Evolutionary conservation across 495 filamentous ascomycete genomes (phyloP).

Genomic region (Ramalina intermedia): DNA sequence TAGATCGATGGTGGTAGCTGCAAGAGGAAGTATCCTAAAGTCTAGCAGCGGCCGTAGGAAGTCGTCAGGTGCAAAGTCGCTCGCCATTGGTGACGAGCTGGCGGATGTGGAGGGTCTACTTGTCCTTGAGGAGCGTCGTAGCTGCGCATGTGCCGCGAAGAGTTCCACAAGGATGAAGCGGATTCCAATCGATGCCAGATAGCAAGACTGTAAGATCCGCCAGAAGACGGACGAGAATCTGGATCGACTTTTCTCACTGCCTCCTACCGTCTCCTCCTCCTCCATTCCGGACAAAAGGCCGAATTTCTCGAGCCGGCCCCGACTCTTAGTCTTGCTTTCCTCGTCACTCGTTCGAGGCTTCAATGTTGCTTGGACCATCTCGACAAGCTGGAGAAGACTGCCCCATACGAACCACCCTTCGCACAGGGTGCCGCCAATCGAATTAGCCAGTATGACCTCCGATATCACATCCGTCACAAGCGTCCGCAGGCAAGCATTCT

Average conservation of each 20-base stretch:
- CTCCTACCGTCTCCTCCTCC: constrained; percentile 2
- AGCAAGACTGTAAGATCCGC: constrained; percentile 52
- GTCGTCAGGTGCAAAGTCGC: constrained; percentile 1
- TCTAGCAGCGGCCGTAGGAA: constrained; percentile 52
- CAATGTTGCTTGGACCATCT: constrained; percentile 20
- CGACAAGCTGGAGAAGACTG: constrained; percentile 49
- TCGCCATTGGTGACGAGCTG: constrained; percentile 1
- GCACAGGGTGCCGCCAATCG: constrained; percentile 59
- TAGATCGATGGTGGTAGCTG: constrained; percentile 53
- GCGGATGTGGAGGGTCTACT: constrained; percentile 15
- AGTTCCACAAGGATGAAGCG: constrained; percentile 45
- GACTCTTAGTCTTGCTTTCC: constrained; percentile 14
- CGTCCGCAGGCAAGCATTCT: constrained; percentile 67
- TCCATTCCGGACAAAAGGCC: constrained; percentile 27
- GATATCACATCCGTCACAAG: constrained; percentile 76
- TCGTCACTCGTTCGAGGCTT: constrained; percentile 12
- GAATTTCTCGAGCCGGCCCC: constrained; percentile 32
- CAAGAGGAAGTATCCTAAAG: constrained; percentile 59
- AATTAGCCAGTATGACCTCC: constrained; percentile 68
- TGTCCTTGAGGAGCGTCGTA: constrained; percentile 13
- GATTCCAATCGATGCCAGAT: constrained; percentile 48
- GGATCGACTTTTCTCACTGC: constrained; percentile 17
- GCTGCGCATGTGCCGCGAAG: constrained; percentile 17
- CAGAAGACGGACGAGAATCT: constrained; percentile 40
- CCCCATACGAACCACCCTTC: constrained; percentile 82